Evolutionary conservation across 2,329 filamentous ascomycete genomes (phyloP).

Genomic region (Colletotrichum somersetense): DNA sequence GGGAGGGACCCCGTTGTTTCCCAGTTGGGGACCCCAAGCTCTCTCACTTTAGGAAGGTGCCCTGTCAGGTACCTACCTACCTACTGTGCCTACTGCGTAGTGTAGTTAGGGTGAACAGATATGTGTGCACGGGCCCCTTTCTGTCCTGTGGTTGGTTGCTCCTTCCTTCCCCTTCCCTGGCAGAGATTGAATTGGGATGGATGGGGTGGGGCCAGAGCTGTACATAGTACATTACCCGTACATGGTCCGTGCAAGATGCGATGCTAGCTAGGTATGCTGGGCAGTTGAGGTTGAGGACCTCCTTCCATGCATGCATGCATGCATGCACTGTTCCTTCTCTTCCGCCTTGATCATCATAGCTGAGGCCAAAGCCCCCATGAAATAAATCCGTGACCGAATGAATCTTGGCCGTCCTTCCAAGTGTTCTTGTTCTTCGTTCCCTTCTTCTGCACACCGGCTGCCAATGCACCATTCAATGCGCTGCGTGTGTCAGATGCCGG

Average conservation of each 20-base stretch:
- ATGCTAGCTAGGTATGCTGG: not conserved
- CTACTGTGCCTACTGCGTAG: too few species aligned
- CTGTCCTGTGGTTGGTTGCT: not conserved
- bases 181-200: not conserved
- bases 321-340: not conserved
- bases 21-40: slow-evolving; percentile 24
- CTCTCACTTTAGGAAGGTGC: not conserved
- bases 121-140: slow-evolving; percentile 17
- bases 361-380: not conserved
- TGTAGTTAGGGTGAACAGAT: not conserved
- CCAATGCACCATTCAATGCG: slow-evolving; percentile 3
- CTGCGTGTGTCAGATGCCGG: slow-evolving; percentile 12
- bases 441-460: not conserved
- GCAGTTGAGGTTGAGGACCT: not conserved
- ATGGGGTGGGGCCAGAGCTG: not conserved
- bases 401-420: not conserved
- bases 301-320: not conserved
- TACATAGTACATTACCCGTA: not conserved
- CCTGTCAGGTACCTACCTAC: too few species aligned
- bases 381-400: not conserved
- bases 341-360: slow-evolving; percentile 27
- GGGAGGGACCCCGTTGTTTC: slow-evolving; percentile 36
- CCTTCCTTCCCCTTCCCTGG: not conserved
- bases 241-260: slow-evolving; percentile 2
- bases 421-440: not conserved